Percentiles rank a stretch among this genome's conserved stretches.
Evolutionary conservation across 257 asterid species (phyloP).

Genomic region (Solanum lignicaule): DNA sequence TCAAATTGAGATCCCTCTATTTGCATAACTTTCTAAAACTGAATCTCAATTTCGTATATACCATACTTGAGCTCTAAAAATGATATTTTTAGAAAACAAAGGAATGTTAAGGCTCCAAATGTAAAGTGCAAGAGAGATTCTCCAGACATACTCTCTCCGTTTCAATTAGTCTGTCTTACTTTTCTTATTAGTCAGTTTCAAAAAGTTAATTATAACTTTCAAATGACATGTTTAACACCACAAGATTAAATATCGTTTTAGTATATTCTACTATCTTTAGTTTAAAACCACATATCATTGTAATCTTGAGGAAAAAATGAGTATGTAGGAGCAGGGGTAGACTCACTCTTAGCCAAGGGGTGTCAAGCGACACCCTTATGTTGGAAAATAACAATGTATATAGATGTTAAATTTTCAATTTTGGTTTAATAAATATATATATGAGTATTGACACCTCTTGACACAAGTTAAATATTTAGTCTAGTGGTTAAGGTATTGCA

Average conservation of each 20-base stretch:
- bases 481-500: too few species aligned
- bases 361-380: too few species aligned
- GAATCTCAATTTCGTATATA: background rate
- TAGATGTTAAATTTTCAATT: too few species aligned
- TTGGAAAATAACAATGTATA: too few species aligned
- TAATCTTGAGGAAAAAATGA: constrained; percentile 43
- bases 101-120: background rate
- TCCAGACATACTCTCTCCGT: background rate
- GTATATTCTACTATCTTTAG: background rate
- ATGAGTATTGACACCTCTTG: too few species aligned
- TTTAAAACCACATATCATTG: background rate
- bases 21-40: too few species aligned
- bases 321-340: constrained; percentile 31
- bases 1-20: background rate
- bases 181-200: background rate
- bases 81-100: background rate
- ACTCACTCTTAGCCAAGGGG: too few species aligned
- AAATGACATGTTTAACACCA: background rate
- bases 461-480: too few species aligned
- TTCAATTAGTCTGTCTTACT: background rate
- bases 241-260: background rate
- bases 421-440: too few species aligned
- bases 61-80: background rate
- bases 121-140: background rate
- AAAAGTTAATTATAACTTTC: too few species aligned